Conservation (phyloP, 2,329 filamentous ascomycete species). For the Colletotrichum paranaense region DNA sequence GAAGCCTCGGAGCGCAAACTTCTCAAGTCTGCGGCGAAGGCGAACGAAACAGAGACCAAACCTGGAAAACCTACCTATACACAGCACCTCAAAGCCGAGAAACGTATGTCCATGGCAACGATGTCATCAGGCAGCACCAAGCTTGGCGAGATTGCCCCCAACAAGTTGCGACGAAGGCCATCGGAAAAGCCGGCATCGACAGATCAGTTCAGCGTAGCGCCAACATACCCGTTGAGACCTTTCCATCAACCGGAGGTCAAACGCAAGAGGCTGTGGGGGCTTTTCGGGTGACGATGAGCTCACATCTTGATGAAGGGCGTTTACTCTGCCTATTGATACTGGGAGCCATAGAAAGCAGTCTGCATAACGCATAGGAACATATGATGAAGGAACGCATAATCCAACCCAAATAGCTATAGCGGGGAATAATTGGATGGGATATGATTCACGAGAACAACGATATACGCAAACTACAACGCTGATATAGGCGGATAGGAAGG, state of each 20-base stretch:
- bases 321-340: background rate
- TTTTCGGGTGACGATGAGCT: constrained; percentile 9
- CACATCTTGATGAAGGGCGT: background rate
- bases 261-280: constrained; percentile 23
- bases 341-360: background rate
- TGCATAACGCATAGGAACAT: background rate
- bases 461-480: background rate
- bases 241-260: constrained; percentile 4
- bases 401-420: background rate
- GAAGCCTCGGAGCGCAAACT: background rate
- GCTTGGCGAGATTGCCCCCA: constrained; percentile 51
- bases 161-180: constrained; percentile 7
- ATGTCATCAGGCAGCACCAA: constrained; percentile 58
- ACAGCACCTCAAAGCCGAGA: constrained; percentile 2
- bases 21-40: background rate
- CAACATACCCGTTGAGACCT: constrained; percentile 31
- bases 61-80: background rate
- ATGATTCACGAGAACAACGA: background rate
- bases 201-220: background rate
- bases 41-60: background rate
- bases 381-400: background rate
- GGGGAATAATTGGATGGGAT: background rate
- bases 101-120: constrained; percentile 45
- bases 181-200: background rate
- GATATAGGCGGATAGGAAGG: background rate